phyloP scores from a whole-genome alignment of 2,329 filamentous ascomycete genomes.

The Colletotrichum sansevieriae region DNA sequence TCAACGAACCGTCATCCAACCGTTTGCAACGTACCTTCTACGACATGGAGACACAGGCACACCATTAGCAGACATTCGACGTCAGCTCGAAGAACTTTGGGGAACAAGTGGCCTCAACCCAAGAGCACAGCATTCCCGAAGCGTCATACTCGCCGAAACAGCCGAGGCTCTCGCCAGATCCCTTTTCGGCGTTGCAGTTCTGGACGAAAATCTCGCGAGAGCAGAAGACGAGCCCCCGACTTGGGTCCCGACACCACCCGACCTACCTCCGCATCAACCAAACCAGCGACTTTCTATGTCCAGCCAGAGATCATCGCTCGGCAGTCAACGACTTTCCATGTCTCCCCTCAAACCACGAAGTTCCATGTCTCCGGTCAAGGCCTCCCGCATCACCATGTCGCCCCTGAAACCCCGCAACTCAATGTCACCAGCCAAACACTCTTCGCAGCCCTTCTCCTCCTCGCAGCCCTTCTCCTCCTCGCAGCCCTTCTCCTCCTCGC shows the following conservation, averaged over 20 bases:
- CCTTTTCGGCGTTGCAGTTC: constrained; percentile 34
- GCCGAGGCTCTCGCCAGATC: constrained; percentile 39
- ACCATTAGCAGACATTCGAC: constrained; percentile 30
- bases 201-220: constrained; percentile 31
- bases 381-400: constrained; percentile 25
- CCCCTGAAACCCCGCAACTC: constrained; percentile 26
- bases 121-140: constrained; percentile 29
- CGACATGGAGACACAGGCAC: constrained; percentile 5
- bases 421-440: constrained; percentile 2
- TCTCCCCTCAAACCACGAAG: constrained; percentile 22
- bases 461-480: too few relatives aligned
- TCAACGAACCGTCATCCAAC: constrained; percentile 34
- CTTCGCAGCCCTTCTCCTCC: constrained; percentile 11
- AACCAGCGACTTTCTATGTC: constrained; percentile 24
- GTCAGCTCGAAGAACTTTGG: constrained; percentile 36
- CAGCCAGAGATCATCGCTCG: constrained; percentile 11
- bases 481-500: too few relatives aligned
- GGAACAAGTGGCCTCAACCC: constrained; percentile 3
- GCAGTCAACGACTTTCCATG: constrained; percentile 19
- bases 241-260: constrained; percentile 34
- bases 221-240: constrained; percentile 25
- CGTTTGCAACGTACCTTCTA: constrained; percentile 19
- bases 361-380: constrained; percentile 19
- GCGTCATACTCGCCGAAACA: constrained; percentile 38
- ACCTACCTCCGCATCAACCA: not conserved